Evolutionary conservation across 768 basidiomycete species (phyloP), one percentile per base, ranked within the genome.

Genomic region (Candolleomyces efflorescens): DNA sequence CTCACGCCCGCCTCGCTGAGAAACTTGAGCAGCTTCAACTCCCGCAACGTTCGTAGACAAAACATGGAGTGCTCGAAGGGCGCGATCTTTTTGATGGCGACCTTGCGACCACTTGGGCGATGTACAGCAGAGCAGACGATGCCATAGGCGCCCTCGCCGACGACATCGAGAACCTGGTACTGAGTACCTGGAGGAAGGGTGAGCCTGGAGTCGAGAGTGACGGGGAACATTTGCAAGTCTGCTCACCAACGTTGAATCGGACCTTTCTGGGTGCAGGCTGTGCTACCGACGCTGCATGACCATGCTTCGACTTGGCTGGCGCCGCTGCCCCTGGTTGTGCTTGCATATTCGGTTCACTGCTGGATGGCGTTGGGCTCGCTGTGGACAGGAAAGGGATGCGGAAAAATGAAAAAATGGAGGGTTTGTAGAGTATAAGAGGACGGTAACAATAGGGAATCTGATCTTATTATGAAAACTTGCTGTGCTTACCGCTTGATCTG

Each of bases 51-150:
- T 51, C 88, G 78, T 69, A 94, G 79, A 68, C 91, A 92, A 75
- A 94, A 95, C 91, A 96, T 93, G 58, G 93, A 87, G 68, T 95
- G 94, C 69, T 96, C 94, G 64, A 96, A 97, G 5, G 94, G 94
- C 0, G 90, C 86, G 73, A 97, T 94, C 76, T 92, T 92, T 81
- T 97, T 97, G 79, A 97, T 94, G 55, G 95, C 95, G 60, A 98
- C 96, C 71, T 93, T 93, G 59, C 92, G 88, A 53, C 87, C 86
- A 53, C 90, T 91, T 2, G 92, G 87, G 60, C 84, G 71, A 69
- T 98, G 94, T 3, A 94, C 76, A 4, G 95, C 95, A 22, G 94
- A 95, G 72, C 91, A 94, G 59, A 98, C 95, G 67, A 96, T 90
- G 52, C 96, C 96, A 68, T 96, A 95, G 53, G 94, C 94, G 23